These are phyloP conservation scores for Rhodotorula paludigena DNA, from an alignment of 768 basidiomycete genomes.

Conservation along the genomic window DNA sequence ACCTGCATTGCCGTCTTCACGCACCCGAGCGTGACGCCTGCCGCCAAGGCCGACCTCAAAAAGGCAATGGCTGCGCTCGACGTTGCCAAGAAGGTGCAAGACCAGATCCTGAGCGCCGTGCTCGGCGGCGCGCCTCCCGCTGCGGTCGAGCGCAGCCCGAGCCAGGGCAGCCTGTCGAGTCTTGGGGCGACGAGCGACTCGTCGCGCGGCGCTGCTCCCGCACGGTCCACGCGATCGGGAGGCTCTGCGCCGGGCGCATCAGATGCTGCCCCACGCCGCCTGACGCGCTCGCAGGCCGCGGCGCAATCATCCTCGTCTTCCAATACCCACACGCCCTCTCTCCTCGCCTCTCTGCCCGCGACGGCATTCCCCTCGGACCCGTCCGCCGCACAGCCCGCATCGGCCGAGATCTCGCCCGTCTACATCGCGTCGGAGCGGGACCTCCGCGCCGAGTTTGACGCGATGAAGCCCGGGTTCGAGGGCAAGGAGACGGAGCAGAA, in stretches of 20 bases:
- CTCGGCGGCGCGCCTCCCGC: conserved; percentile 11
- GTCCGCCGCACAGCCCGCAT: neutral
- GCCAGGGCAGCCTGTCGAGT: conserved; percentile 9
- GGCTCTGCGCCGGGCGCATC: neutral
- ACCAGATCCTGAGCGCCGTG: conserved; percentile 59
- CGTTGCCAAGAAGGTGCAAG: conserved; percentile 80
- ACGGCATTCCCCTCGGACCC: conserved; percentile 29
- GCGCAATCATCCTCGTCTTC: neutral
- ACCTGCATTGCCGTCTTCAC: conserved; percentile 79
- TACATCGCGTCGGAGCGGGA: conserved; percentile 75
- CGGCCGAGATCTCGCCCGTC: conserved; percentile 20
- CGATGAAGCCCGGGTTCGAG: conserved; percentile 74
- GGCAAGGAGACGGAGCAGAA: conserved; percentile 98
- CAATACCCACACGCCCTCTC: conserved; percentile 3
- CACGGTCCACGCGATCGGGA: neutral
- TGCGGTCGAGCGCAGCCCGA: conserved; percentile 13
- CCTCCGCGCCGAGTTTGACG: conserved; percentile 74
- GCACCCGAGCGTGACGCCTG: conserved; percentile 61
- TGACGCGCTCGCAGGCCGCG: conserved; percentile 12
- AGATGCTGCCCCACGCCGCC: neutral
- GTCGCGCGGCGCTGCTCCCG: neutral
- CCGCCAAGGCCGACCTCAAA: conserved; percentile 86
- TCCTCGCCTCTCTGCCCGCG: conserved; percentile 26
- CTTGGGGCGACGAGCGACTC: conserved; percentile 2
- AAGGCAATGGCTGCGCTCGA: conserved; percentile 72